Conservation (phyloP, 257 asterid species). For the Nicotiana tabacum region DNA sequence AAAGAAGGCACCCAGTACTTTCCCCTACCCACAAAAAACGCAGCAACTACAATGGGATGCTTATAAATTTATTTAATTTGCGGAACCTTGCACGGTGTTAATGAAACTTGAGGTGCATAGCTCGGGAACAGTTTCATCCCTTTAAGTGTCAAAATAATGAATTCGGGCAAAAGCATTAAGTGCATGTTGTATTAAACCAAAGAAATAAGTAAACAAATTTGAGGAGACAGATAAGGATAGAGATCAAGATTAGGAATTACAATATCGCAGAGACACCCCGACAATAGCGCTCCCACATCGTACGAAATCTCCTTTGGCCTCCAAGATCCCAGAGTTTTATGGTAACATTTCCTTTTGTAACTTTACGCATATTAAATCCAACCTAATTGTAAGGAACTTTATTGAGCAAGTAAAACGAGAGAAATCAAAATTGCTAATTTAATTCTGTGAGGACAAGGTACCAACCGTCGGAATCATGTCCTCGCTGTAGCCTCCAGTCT, state of each 20-base stretch:
- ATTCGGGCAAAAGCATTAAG: neutral
- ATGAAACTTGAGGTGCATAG: neutral
- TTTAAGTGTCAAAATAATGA: neutral
- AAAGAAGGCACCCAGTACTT: neutral
- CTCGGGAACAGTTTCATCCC: neutral
- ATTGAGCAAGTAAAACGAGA: constrained; percentile 11
- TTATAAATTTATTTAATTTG: neutral
- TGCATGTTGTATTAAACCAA: neutral
- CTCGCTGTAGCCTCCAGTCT: constrained; percentile 94
- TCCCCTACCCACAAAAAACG: neutral
- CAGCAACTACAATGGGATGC: neutral
- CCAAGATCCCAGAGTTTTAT: constrained; percentile 98
- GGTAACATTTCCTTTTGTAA: constrained; percentile 92
- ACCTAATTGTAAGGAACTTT: constrained; percentile 39
- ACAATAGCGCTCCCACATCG: constrained; percentile 99
- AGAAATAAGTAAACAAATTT: neutral
- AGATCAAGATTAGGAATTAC: constrained; percentile 34
- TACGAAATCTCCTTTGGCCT: constrained; percentile 85
- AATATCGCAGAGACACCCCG: constrained; percentile 91
- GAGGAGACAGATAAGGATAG: neutral
- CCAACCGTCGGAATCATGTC: constrained; percentile 96
- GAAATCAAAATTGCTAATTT: neutral
- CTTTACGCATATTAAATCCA: constrained; percentile 97
- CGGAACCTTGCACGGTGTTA: neutral
- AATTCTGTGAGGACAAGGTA: constrained; percentile 16